These are phyloP conservation scores for Penicillium frequentans DNA, from an alignment of 2,329 filamentous ascomycete genomes.

Conservation along the genomic window DNA sequence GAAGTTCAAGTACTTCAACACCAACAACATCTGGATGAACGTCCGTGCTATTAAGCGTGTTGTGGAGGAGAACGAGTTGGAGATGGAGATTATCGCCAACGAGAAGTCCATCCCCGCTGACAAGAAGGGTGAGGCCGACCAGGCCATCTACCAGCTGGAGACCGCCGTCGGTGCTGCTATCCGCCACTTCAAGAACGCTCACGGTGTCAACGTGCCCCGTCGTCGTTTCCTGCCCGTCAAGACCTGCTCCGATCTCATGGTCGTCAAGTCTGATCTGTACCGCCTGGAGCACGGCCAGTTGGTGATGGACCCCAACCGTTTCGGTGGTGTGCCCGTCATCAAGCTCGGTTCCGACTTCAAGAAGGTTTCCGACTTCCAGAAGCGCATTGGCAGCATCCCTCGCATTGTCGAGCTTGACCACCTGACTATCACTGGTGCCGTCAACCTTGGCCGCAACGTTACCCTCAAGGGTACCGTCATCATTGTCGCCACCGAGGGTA, in stretches of 20 bases:
- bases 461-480: constrained; percentile 97
- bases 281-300: constrained; percentile 98
- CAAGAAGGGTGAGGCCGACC: constrained; percentile 99
- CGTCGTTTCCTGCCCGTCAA: constrained; percentile 99
- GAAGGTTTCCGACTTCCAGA: constrained; percentile 83
- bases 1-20: constrained; percentile 99
- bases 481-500: constrained; percentile 95
- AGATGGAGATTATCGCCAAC: constrained; percentile 99
- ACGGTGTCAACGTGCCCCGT: constrained; percentile 97
- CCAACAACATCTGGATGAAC: constrained; percentile 99
- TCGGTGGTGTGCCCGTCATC: constrained; percentile 95
- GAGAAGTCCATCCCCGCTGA: constrained; percentile 97
- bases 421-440: constrained; percentile 93
- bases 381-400: constrained; percentile 51
- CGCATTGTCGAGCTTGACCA: constrained; percentile 61
- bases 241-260: constrained; percentile 98
- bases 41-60: constrained; percentile 96
- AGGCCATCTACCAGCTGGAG: constrained; percentile 97
- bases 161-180: constrained; percentile 98
- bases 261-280: constrained; percentile 99
- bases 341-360: constrained; percentile 99
- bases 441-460: constrained; percentile 94
- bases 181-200: constrained; percentile 96
- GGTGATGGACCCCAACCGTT: constrained; percentile 92
- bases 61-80: constrained; percentile 95